Evolutionary conservation across 2,329 filamentous ascomycete genomes (phyloP), one percentile per base, ranked within the genome.

Genomic region (Colletotrichum sp.): DNA sequence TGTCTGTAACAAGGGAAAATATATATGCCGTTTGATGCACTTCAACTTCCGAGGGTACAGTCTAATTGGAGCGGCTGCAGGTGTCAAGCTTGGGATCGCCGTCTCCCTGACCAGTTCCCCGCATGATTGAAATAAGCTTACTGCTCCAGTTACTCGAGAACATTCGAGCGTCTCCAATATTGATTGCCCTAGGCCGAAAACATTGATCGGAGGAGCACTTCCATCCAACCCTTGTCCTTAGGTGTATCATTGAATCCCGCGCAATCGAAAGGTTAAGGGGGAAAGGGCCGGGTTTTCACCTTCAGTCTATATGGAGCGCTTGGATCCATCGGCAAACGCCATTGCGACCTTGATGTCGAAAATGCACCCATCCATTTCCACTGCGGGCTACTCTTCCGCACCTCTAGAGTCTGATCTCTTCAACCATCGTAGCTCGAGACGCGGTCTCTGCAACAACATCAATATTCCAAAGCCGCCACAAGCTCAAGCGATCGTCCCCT

Each of bases 401-500:
- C 6, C 44, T 52, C 6, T 13, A 7, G n/a, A 52, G n/a, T 13
- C 1, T 52, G 10, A 13, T 52, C 6, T 22, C 44, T 22, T 1
- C 44, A 24, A 13, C 44, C n/a, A 13, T 22, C n/a, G 44, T 22
- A 1, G n/a, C n/a, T 52, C n/a, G 44, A 13, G 5, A 48, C 1
- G 39, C 39, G 39, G 39, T 48, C 5, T 1, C 39, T 48, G 39
- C 39, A 48, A 48, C 0, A 44, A 7, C 3, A 12, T 0, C 18
- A 44, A 44, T 0, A 1, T 0, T 44, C 39, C 9, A 3, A n/a
- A 0, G 39, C 18, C 18, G 18, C 39, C 39, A 44, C 5, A 44
- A 1, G 39, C 39, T 44, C 9, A n/a, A 0, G 18, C 18, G 39
- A n/a, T 1, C 18, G 0, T 6, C 3, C 39, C 9, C 9, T n/a